Percentiles rank a stretch among this genome's conserved stretches.
These are phyloP conservation scores for Penicillium manginii DNA, from an alignment of 495 filamentous ascomycete genomes.

Conservation along the genomic window DNA sequence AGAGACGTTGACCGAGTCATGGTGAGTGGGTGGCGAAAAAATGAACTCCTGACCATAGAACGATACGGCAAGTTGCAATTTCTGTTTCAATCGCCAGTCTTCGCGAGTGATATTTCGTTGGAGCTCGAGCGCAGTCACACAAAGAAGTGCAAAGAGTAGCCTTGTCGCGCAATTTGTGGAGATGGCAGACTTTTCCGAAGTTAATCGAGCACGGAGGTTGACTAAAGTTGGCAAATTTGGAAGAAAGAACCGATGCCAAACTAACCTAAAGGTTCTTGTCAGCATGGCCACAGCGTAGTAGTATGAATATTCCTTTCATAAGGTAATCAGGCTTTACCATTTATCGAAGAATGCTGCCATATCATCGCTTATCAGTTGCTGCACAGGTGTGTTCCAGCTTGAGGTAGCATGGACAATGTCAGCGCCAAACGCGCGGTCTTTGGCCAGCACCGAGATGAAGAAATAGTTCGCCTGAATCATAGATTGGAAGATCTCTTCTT, in stretches of 20 bases:
- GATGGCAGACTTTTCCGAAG: neutral
- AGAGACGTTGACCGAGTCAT: neutral
- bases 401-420: neutral
- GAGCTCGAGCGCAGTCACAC: neutral
- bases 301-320: too few relatives aligned
- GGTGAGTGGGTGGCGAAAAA: slow-evolving; percentile 4
- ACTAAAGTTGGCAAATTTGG: neutral
- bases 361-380: neutral
- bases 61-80: neutral
- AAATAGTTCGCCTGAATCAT: slow-evolving; percentile 3
- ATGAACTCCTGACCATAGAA: slow-evolving; percentile 11
- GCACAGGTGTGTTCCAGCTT: slow-evolving; percentile 1
- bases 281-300: too few relatives aligned
- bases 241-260: slow-evolving; percentile 8
- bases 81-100: slow-evolving; percentile 2
- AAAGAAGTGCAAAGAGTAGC: slow-evolving; percentile 3
- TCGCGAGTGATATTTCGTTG: neutral
- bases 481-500: slow-evolving; percentile 4
- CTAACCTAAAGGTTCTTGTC: neutral
- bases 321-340: neutral
- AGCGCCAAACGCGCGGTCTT: slow-evolving; percentile 5
- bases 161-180: slow-evolving; percentile 2
- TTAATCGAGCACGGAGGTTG: neutral
- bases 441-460: neutral
- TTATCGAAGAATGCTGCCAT: neutral